Percentiles rank a stretch among this genome's conserved stretches.
Conservation (phyloP, 805 yeast species). For the Kodamaea fukazawae region DNA sequence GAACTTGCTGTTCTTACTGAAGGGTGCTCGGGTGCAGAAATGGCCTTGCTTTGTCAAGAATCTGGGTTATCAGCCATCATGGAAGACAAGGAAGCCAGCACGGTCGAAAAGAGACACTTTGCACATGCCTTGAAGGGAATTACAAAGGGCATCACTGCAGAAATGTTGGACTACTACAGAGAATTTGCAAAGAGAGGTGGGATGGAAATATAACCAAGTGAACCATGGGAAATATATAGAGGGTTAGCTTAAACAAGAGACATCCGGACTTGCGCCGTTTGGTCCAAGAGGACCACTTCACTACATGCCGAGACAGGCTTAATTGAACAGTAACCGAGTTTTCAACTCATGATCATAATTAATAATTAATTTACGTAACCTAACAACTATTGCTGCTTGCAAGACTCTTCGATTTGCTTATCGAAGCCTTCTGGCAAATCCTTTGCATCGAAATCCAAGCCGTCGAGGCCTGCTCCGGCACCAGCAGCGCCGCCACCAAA, state of each 20-base stretch:
- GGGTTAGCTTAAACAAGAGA: no score
- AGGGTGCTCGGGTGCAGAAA: conserved; percentile 97
- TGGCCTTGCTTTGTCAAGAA: conserved; percentile 87
- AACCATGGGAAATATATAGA: no score
- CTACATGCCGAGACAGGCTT: no score
- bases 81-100: conserved; percentile 57
- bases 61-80: conserved; percentile 94
- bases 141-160: conserved; percentile 76
- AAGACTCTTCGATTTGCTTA: conserved; percentile 54
- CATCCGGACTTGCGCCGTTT: no score
- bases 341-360: not conserved
- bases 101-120: conserved; percentile 66
- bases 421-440: conserved; percentile 54
- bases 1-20: conserved; percentile 58
- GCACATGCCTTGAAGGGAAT: conserved; percentile 65
- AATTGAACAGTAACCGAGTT: no score
- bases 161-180: conserved; percentile 75
- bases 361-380: not conserved
- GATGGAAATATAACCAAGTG: conserved; percentile 12
- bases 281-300: no score
- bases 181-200: conserved; percentile 48
- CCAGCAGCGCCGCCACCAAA: conserved; percentile 31
- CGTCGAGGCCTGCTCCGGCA: conserved; percentile 21
- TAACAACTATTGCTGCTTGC: conserved; percentile 39
- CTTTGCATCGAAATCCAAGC: conserved; percentile 47